phyloP scores from a whole-genome alignment of 225 moss, liverwort and hornwort species.

The Pseudisothecium myosuroides region DNA sequence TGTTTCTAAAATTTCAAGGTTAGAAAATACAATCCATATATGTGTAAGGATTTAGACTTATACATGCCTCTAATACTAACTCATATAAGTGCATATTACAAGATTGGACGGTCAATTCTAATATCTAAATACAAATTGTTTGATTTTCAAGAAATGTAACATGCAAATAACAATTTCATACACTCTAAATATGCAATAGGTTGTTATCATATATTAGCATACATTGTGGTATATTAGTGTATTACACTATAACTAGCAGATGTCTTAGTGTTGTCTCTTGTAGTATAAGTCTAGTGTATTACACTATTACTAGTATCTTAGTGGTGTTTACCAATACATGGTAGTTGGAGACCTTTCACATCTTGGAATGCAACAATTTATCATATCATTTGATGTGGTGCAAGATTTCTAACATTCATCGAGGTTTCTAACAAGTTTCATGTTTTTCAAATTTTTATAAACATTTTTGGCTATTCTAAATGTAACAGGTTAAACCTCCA shows the following conservation, averaged over 20 bases:
- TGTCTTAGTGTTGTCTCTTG: neutral
- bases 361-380: neutral
- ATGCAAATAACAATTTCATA: neutral
- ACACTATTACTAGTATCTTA: neutral
- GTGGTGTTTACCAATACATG: neutral
- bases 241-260: too few relatives aligned
- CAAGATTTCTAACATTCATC: neutral
- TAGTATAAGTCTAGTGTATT: neutral
- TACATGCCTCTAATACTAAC: accelerated
- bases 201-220: neutral
- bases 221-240: neutral
- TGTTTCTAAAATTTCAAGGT: too few relatives aligned
- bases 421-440: accelerated
- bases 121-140: neutral
- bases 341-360: neutral
- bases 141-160: accelerated
- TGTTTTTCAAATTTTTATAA: neutral
- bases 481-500: too few relatives aligned
- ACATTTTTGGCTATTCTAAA: neutral
- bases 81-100: neutral
- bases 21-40: neutral
- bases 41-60: accelerated
- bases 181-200: neutral
- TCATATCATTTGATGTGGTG: neutral
- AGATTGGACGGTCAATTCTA: neutral